Percentiles rank a stretch among this genome's conserved stretches.
These are phyloP conservation scores for Amaranthus palmeri DNA, from an alignment of 148 eudicot genomes.

Conservation along the genomic window DNA sequence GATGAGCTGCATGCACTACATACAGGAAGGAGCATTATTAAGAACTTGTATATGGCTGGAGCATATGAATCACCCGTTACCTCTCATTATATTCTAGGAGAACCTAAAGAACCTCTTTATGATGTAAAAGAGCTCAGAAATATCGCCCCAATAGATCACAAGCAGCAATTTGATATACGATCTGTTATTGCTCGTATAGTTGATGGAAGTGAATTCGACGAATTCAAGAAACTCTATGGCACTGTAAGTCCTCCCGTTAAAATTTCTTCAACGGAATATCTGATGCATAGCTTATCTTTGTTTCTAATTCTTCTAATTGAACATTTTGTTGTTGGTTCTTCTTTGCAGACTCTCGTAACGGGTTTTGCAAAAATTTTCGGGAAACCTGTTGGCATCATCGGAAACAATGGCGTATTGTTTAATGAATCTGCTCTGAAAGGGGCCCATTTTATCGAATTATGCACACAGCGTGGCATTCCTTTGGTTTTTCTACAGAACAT, in stretches of 20 bases:
- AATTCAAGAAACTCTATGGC: constrained; percentile 99
- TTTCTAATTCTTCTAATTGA: constrained; percentile 6
- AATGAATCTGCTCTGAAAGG: constrained; percentile 97
- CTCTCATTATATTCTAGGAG: constrained; percentile 27
- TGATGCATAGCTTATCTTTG: neutral
- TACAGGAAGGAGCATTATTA: constrained; percentile 81
- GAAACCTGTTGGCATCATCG: constrained; percentile 90
- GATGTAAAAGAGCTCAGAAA: constrained; percentile 80
- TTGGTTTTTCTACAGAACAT: constrained; percentile 94
- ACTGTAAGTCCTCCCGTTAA: constrained; percentile 70
- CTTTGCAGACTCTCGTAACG: constrained; percentile 84
- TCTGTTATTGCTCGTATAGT: constrained; percentile 88
- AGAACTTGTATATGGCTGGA: constrained; percentile 85
- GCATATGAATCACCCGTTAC: constrained; percentile 32
- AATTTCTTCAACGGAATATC: constrained; percentile 8
- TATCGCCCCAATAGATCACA: constrained; percentile 89
- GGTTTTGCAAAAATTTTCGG: constrained; percentile 92
- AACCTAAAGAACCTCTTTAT: constrained; percentile 73
- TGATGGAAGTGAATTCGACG: constrained; percentile 98
- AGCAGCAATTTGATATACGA: constrained; percentile 85
- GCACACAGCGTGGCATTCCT: constrained; percentile 93
- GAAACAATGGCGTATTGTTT: constrained; percentile 86
- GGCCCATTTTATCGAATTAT: constrained; percentile 90
- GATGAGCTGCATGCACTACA: constrained; percentile 97
- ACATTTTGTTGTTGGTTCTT: constrained; percentile 2